Percentiles rank a stretch among this genome's conserved stretches.
Evolutionary conservation across 1,139 yeast species (phyloP).

Genomic region (Kodamaea sp.): DNA sequence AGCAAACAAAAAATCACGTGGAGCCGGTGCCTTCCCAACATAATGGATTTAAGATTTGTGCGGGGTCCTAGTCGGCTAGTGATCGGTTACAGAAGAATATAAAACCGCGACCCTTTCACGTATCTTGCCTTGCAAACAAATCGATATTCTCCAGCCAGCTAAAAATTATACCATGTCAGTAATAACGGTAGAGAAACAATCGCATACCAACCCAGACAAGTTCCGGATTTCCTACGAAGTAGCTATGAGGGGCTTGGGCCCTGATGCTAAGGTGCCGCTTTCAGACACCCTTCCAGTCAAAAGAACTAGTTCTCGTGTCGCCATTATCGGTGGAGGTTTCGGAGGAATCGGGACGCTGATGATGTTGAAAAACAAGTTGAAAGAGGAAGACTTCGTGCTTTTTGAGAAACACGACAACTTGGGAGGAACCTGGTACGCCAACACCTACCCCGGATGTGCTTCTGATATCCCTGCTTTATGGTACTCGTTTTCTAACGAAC

Average conservation of each 20-base stretch:
- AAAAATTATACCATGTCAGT: slow-evolving; percentile 28
- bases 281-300: slow-evolving; percentile 24
- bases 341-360: slow-evolving; percentile 43
- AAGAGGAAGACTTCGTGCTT: slow-evolving; percentile 35
- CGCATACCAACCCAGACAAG: slow-evolving; percentile 35
- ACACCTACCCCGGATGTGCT: slow-evolving; percentile 57
- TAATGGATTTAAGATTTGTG: too few relatives aligned
- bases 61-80: too few relatives aligned
- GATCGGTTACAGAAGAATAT: too few relatives aligned
- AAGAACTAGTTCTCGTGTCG: slow-evolving; percentile 29
- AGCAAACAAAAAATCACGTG: too few relatives aligned
- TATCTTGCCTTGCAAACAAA: too few relatives aligned
- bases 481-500: slow-evolving; percentile 44
- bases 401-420: slow-evolving; percentile 47
- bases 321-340: slow-evolving; percentile 53
- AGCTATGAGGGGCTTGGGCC: slow-evolving; percentile 30
- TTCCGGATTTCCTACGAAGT: slow-evolving; percentile 33
- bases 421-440: slow-evolving; percentile 61
- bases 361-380: slow-evolving; percentile 30
- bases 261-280: slow-evolving; percentile 16
- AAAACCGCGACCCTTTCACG: too few relatives aligned
- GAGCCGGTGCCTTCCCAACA: too few relatives aligned
- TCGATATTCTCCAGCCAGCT: too few relatives aligned
- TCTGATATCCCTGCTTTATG: slow-evolving; percentile 53
- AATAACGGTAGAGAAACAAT: slow-evolving; percentile 29